Conservation (phyloP, 2,329 filamentous ascomycete species). For the Hypoxylon sp. region DNA sequence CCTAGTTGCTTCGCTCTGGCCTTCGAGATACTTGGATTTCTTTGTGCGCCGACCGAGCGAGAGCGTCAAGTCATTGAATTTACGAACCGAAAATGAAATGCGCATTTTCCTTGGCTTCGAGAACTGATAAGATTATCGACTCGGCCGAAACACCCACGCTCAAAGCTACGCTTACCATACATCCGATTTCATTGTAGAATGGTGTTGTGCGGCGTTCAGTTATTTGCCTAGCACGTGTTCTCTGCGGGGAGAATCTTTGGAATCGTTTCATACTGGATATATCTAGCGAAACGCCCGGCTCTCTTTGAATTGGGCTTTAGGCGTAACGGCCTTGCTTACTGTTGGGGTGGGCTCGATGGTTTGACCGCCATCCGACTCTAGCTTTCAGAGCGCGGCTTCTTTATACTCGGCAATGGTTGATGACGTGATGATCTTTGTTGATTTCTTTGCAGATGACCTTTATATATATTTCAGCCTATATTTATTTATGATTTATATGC, state of each 20-base stretch:
- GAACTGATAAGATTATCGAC: background rate
- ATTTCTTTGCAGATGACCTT: slow-evolving; percentile 18
- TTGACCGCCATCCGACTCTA: slow-evolving; percentile 9
- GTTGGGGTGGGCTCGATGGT: background rate
- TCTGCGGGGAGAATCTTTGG: background rate
- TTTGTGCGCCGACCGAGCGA: background rate
- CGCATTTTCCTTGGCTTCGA: background rate
- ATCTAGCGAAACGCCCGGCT: background rate
- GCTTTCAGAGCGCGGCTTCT: slow-evolving; percentile 7
- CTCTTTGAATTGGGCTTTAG: background rate
- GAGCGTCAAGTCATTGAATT: background rate
- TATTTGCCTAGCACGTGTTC: background rate
- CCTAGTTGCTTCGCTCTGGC: slow-evolving; percentile 56
- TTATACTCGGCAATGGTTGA: slow-evolving; percentile 2
- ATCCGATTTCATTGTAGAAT: slow-evolving; percentile 4
- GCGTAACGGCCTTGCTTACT: background rate
- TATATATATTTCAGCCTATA: slow-evolving; percentile 5
- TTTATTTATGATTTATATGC: background rate
- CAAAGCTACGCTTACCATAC: background rate
- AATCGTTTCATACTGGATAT: slow-evolving; percentile 10
- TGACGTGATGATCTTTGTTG: slow-evolving; percentile 29
- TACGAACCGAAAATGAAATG: background rate
- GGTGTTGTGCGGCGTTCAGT: slow-evolving; percentile 17
- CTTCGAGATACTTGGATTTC: background rate
- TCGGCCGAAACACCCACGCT: background rate